phyloP scores from a whole-genome alignment of 148 eudicot genomes.

The Pharnaceum exiguum region DNA sequence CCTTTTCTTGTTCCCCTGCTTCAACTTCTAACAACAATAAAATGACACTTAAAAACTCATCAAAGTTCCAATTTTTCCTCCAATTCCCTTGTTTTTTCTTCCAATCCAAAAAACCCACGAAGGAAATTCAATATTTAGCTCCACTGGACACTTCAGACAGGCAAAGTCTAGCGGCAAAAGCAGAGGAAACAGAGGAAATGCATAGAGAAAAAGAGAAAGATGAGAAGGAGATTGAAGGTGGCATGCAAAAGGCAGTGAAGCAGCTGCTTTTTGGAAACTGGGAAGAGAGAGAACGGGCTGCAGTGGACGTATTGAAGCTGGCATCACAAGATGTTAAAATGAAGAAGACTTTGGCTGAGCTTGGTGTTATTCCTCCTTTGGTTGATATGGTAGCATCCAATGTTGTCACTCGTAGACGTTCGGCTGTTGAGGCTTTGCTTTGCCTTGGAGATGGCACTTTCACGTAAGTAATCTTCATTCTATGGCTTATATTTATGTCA shows the following conservation, averaged over 20 bases:
- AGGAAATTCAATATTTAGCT: background rate
- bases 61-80: conserved; percentile 29
- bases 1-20: conserved; percentile 4
- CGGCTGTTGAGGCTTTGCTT: conserved; percentile 56
- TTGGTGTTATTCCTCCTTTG: conserved; percentile 75
- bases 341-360: conserved; percentile 51
- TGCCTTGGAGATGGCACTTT: conserved; percentile 58
- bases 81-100: conserved; percentile 44
- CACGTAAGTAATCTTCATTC: conserved; percentile 42
- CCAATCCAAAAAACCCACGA: conserved; percentile 19
- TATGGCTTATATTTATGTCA: background rate
- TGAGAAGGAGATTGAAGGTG: conserved; percentile 13
- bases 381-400: conserved; percentile 60
- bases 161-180: background rate
- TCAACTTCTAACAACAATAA: conserved; percentile 11
- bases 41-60: background rate
- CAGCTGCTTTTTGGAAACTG: conserved; percentile 66
- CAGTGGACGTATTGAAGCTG: conserved; percentile 43
- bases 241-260: conserved; percentile 64
- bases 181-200: background rate
- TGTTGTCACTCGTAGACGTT: conserved; percentile 26
- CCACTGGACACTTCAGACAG: background rate
- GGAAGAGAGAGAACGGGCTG: conserved; percentile 73
- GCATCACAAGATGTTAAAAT: conserved; percentile 34
- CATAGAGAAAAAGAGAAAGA: conserved; percentile 6